Evolutionary conservation across 2,329 filamentous ascomycete genomes (phyloP).

Genomic region (Graphilbum fragrans): DNA sequence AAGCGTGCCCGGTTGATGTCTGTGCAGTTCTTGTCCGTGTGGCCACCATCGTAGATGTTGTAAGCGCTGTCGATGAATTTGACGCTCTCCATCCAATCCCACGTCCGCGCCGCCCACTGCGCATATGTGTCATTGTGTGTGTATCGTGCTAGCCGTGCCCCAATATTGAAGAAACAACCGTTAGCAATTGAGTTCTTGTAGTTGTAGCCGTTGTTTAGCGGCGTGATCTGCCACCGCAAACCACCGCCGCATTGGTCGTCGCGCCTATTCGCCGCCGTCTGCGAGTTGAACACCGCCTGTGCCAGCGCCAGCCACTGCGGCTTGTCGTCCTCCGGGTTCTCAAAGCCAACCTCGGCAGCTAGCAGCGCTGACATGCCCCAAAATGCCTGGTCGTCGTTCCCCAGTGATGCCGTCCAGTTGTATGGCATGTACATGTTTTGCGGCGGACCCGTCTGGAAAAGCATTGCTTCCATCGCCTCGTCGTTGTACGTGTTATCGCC

Average conservation of each 20-base stretch:
- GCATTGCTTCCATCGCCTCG: conserved; percentile 51
- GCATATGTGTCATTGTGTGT: conserved; percentile 67
- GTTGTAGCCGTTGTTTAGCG: conserved; percentile 66
- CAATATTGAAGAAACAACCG: conserved; percentile 38
- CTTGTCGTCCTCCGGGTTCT: conserved; percentile 39
- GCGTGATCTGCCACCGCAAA: conserved; percentile 74
- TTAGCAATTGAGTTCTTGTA: conserved; percentile 50
- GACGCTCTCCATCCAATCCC: conserved; percentile 51
- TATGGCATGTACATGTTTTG: conserved; percentile 66
- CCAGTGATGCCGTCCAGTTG: conserved; percentile 51
- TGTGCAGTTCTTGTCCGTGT: conserved; percentile 44
- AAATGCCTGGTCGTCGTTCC: conserved; percentile 67
- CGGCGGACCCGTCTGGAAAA: conserved; percentile 59
- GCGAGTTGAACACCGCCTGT: conserved; percentile 71
- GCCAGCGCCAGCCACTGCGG: conserved; percentile 62
- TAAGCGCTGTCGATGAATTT: conserved; percentile 45
- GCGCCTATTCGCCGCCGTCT: conserved; percentile 39
- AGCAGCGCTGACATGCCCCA: conserved; percentile 62
- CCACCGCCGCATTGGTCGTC: conserved; percentile 71
- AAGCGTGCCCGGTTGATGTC: conserved; percentile 23
- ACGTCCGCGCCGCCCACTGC: conserved; percentile 64
- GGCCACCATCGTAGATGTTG: conserved; percentile 51
- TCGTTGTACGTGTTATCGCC: conserved; percentile 56
- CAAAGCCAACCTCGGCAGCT: conserved; percentile 58
- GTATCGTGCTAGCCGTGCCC: conserved; percentile 52